Base-by-base conservation (phyloP, 768 basidiomycete species). In the Suillus plorans region DNA sequence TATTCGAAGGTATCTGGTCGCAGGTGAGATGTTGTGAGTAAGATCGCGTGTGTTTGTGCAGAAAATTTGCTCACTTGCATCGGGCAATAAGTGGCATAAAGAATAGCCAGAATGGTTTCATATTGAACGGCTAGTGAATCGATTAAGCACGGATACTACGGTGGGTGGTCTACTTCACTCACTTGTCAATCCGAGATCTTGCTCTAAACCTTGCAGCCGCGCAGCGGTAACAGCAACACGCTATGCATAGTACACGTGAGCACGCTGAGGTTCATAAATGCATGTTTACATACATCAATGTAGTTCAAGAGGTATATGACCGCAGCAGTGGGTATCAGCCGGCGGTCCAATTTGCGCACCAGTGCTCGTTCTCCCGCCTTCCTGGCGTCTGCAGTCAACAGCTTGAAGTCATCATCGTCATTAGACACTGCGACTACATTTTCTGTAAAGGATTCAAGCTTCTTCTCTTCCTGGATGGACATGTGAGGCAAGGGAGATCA, bases 11-110 rank as follows among this genome's bases (percentile, higher is more conserved):
- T 61, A 89, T 82, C 68, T 89, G 3, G 39, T 42, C 6, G 39
- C 18, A 28, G 18, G 20, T 41, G 12, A 6, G 9, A 20, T 59
- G 6, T 55, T 14, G 25, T 41, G 25, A 59, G 57, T 28, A 28
- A 41, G 57, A 42, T 59, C 3, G 25, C 10, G 28, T 28, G 5
- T 16, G 6, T 20, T 41, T 20, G 16, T 59, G 25, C 25, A 41
- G 10, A 28, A 58, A 39, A 20, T 34, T 56, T 7, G 31, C 57
- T 59, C 10, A 59, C 57, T 59, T 59, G 87, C 14, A 85, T 83
- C 3, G 87, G 87, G 45, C 83, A 83, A 65, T 89, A 88, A 1
- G 86, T 85, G 3, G 79, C 88, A 66, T 82, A 87, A 31, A 87
- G 77, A 49, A 84, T 76, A 0, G 85, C 85, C 14, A 87, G 73